Percentiles rank a stretch among this genome's conserved stretches.
Conservation (phyloP, 345 rosid genomes). For the Syzygium jambos region DNA sequence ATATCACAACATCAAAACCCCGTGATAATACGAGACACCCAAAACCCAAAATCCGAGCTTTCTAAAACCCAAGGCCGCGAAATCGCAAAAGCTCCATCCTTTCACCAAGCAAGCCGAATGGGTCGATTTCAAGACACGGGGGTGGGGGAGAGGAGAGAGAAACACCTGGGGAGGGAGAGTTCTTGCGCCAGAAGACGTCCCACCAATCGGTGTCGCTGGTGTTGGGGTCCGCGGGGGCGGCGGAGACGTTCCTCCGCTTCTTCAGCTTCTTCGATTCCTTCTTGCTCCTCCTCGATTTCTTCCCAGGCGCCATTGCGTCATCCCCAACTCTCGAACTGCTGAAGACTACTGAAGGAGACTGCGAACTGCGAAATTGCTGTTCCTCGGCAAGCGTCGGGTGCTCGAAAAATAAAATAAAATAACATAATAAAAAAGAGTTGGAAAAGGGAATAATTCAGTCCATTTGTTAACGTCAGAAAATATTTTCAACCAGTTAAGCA, state of each 20-base stretch:
- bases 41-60: background rate
- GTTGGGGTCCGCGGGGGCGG: slow-evolving; percentile 54
- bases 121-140: background rate
- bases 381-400: background rate
- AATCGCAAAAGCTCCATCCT: background rate
- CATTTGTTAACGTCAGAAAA: background rate
- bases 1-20: background rate
- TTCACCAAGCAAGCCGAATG: background rate
- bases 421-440: background rate
- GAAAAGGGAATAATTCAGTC: background rate
- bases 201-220: slow-evolving; percentile 89
- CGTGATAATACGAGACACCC: background rate
- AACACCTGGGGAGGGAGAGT: slow-evolving; percentile 30
- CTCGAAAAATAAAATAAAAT: background rate
- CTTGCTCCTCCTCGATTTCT: slow-evolving; percentile 44
- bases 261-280: slow-evolving; percentile 59
- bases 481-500: background rate
- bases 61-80: background rate
- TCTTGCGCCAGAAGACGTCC: slow-evolving; percentile 72
- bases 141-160: no score
- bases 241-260: slow-evolving; percentile 31
- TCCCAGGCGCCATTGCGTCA: slow-evolving; percentile 40
- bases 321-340: background rate
- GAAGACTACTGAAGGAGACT: background rate
- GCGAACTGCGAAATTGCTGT: no score